Conservation (phyloP, 768 basidiomycete species). For the Leccinum pellstonianum region DNA sequence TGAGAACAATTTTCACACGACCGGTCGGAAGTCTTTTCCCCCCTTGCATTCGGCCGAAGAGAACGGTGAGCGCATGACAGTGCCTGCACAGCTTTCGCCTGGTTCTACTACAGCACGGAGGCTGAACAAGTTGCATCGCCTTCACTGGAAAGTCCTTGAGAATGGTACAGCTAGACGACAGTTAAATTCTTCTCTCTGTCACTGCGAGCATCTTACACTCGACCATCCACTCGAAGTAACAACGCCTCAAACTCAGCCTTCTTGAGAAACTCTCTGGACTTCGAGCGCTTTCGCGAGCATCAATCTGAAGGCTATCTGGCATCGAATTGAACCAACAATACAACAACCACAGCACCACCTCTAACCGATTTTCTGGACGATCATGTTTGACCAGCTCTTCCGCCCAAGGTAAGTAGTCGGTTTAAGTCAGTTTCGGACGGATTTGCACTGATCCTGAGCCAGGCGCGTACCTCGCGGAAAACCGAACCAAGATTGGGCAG, state of each 20-base stretch:
- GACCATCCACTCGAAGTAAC: not conserved
- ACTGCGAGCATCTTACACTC: not conserved
- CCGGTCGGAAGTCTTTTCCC: no score
- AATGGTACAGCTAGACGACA: not conserved
- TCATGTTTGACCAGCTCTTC: not conserved
- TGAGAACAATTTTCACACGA: no score
- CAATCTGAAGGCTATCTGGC: not conserved
- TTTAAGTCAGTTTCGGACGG: not conserved
- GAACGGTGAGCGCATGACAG: no score
- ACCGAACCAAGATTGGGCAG: not conserved
- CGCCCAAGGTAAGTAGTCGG: not conserved
- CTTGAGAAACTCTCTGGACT: not conserved
- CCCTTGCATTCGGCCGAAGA: not conserved
- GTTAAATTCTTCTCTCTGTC: not conserved
- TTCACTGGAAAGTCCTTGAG: not conserved
- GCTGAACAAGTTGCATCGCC: not conserved
- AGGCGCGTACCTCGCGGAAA: not conserved
- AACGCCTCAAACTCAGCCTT: not conserved
- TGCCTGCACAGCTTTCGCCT: not conserved
- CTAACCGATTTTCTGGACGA: not conserved
- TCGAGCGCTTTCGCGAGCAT: not conserved
- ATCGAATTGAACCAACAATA: not conserved
- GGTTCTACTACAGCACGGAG: not conserved
- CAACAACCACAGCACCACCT: not conserved
- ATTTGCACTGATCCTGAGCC: not conserved